phyloP scores from a whole-genome alignment of 257 asterid species.

The Pogostemon cablin region DNA sequence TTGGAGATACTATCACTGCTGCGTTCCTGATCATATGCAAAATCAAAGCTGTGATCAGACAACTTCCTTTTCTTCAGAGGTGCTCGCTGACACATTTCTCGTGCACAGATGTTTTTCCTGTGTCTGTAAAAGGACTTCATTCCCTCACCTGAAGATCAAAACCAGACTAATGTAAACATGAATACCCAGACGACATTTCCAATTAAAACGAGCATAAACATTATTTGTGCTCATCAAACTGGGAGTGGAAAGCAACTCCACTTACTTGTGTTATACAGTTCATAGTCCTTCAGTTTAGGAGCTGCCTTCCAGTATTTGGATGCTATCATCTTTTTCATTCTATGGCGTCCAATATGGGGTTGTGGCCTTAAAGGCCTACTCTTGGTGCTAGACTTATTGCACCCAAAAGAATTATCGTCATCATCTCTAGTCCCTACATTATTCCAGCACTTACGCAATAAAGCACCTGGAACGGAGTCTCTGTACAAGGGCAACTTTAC shows the following conservation, averaged over 20 bases:
- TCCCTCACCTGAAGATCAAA: slow-evolving; percentile 58
- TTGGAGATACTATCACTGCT: slow-evolving; percentile 71
- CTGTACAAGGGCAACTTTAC: slow-evolving; percentile 86
- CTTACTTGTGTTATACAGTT: slow-evolving; percentile 65
- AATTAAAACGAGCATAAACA: background rate
- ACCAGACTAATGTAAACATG: slow-evolving; percentile 3
- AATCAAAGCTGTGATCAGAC: slow-evolving; percentile 47
- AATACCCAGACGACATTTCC: background rate
- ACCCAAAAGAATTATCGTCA: slow-evolving; percentile 88
- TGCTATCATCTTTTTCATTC: slow-evolving; percentile 72
- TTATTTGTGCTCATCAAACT: background rate
- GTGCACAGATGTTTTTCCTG: slow-evolving; percentile 58
- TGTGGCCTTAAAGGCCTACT: slow-evolving; percentile 64
- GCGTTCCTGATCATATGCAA: slow-evolving; percentile 60
- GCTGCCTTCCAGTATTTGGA: slow-evolving; percentile 74
- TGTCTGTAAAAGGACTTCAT: slow-evolving; percentile 60
- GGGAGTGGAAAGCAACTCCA: slow-evolving; percentile 21
- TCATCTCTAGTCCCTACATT: slow-evolving; percentile 94
- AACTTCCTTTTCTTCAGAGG: slow-evolving; percentile 80
- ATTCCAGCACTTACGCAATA: slow-evolving; percentile 62
- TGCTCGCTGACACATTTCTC: slow-evolving; percentile 54
- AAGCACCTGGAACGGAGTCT: slow-evolving; percentile 60
- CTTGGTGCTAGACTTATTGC: slow-evolving; percentile 65
- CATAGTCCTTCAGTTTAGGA: slow-evolving; percentile 66
- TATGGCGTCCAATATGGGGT: slow-evolving; percentile 56